Base-by-base conservation (phyloP, 305 asterid genomes). In the Plantago rigida region DNA sequence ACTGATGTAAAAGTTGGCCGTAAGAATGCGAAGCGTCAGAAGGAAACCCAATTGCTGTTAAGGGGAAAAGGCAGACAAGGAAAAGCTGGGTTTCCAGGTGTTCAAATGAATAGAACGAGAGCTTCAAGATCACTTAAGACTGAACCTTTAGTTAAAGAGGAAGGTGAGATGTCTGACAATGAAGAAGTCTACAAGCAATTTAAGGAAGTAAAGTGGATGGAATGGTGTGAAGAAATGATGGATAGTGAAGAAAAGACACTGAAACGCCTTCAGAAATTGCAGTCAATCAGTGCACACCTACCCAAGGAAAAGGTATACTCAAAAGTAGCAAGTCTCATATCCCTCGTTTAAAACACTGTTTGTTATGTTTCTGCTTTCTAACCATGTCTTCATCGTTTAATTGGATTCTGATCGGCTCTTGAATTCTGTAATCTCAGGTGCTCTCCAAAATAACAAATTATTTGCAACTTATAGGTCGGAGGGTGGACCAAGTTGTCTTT, bases 181-280 rank as follows among this genome's bases (percentile, higher is more conserved):
- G 99, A 87, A 60, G 99, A 83, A 77, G 93, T 93, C 41, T 93
- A 86, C 48, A 95, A 89, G 83, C 95, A 87, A 76, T 93, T 93
- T 79, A 93, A 89, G 81, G 99, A 87, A 81, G 97, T 84, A 51
- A 93, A 93, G 75, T 89, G 97, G 99, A 84, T 72, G 87, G 97
- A 93, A 74, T 93, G 99, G 99, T 93, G 99, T 70, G 87, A 86
- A 75, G 99, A 93, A 79, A 94, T 93, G 75, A 81, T 93, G 97
- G 39, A 67, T 9, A 80, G 78, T 55, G 96, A 89, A 71, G 87
- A 80, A 66, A 87, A 84, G 77, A 89, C 97, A 13, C 82, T 93
- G 46, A 82, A 74, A 61, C 95, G 99, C 67, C 97, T 93, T 71
- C 89, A 93, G 55, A 86, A 80, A 59, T 77, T 93, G 84, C 99